Evolutionary conservation across 495 filamentous ascomycete genomes (phyloP), one percentile per base, ranked within the genome.

Genomic region (Xylaria telfairii): DNA sequence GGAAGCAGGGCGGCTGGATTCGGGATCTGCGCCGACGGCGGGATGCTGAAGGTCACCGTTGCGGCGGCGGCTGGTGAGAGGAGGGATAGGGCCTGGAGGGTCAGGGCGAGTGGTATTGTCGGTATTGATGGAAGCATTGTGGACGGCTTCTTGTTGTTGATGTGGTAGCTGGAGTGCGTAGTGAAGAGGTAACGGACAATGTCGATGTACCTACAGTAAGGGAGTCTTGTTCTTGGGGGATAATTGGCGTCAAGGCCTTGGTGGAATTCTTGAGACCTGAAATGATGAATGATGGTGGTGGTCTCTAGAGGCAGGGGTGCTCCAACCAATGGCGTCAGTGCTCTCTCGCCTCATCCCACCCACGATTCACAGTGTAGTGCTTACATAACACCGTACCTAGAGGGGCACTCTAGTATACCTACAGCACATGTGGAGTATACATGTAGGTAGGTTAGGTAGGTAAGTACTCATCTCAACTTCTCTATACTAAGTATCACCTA

Each of bases 1-100:
- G 93, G 81, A 0, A 89, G 85, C 57, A 93, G 88, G 53, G 79
- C 71, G 77, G 72, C 49, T 2, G 90, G 88, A 81, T 88, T 90
- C 4, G 86, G 82, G 39, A 91, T 85, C 37, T 71, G 63, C 9
- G 77, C 51, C 30, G 85, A 84, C 34, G 86, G 72, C 4, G 86
- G 87, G 75, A 92, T 82, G 70, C 59, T 78, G 71, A 81, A 73
- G 28, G 79, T 81, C 4, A 79, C 53, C 49, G 70, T 74, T 57
- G 72, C 57, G 53, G 65, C 21, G 61, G 68, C 19, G 37, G 69
- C 3, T 28, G 46, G 39, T 59, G 60, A 24, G 74, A 34, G 41
- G 69, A 65, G 46, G 66, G 65, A 65, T 34, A 56, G 59, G 71
- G 46, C 60, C 3, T 74, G 60, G 67, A 80, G 71, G 72, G 72